A percentile compares a stretch with the other conserved stretches of the same genome.
phyloP scores from a whole-genome alignment of 129 eudicot genomes.

The Calendula officinalis region DNA sequence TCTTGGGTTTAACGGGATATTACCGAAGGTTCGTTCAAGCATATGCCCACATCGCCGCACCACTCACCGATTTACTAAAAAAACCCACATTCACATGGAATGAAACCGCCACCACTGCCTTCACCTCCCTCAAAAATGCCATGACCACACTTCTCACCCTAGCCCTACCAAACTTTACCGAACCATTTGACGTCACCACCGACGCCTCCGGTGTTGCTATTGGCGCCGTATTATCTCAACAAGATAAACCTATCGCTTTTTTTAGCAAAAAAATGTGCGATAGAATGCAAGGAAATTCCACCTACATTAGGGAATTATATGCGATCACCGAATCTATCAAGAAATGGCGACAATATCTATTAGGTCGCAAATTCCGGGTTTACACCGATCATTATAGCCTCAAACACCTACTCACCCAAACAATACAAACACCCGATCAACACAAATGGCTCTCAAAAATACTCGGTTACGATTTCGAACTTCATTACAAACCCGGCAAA shows the following conservation, averaged over 20 bases:
- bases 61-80: neutral
- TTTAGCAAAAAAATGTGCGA: too few species aligned
- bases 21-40: neutral
- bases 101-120: neutral
- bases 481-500: too few species aligned
- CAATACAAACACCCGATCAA: too few species aligned
- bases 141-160: neutral
- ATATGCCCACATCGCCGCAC: neutral
- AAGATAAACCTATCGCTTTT: too few species aligned
- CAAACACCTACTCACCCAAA: too few species aligned
- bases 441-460: neutral
- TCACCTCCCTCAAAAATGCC: neutral
- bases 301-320: too few species aligned
- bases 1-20: neutral
- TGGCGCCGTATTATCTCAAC: too few species aligned
- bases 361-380: neutral
- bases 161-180: too few species aligned
- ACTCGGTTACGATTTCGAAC: neutral
- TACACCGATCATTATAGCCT: too few species aligned
- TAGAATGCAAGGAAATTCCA: too few species aligned
- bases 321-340: neutral
- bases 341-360: neutral
- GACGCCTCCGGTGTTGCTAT: too few species aligned
- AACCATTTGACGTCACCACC: too few species aligned
- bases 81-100: neutral